Base-by-base conservation (phyloP, 2,329 filamentous ascomycete genomes). In the Immersiporthe knoxdaviesiana region DNA sequence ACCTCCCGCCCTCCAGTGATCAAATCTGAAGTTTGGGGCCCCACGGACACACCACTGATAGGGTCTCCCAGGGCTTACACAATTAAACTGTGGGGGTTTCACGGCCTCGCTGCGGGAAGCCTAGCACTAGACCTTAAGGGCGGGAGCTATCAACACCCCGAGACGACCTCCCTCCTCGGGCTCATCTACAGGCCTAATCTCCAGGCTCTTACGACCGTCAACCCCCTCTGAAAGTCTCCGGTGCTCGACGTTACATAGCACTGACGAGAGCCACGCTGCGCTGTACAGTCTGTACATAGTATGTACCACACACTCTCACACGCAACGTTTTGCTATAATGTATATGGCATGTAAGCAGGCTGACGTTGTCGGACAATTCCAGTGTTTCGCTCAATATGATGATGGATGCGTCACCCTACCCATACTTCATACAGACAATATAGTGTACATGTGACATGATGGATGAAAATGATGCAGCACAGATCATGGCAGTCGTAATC, bases 61-160 rank as follows among this genome's bases (percentile, higher is more conserved):
- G 52, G 50, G n/a, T 4, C 11, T 14, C n/a, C 50, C 52, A 54
- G 24, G 44, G 52, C 27, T 56, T 18, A n/a, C 6, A 30, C 50
- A 27, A 54, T 30, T 5, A 6, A 18, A 8, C 14, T 56, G 27
- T 56, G 52, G 52, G 52, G 52, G 44, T 1, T n/a, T 18, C 12
- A 24, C 52, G 52, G 52, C 14, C 52, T 27, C 24, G 27, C 27
- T 30, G 14, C 27, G 52, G 52, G 52, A 54, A 54, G 50, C 50
- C 27, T 6, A 54, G 50, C 24, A 14, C 52, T 56, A 30, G 6
- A 2, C 11, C 24, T 24, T 16, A 56, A 27, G 24, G 18, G 56
- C 56, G 56, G 56, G 32, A 30, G 30, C 56, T 37, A 59, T 59
- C 32, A 59, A 59, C 30, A 59, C 56, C 56, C 56, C 56, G 56